Evolutionary conservation across 768 basidiomycete genomes (phyloP), one percentile per base, ranked within the genome.

Genomic region (Boletus coccyginus): DNA sequence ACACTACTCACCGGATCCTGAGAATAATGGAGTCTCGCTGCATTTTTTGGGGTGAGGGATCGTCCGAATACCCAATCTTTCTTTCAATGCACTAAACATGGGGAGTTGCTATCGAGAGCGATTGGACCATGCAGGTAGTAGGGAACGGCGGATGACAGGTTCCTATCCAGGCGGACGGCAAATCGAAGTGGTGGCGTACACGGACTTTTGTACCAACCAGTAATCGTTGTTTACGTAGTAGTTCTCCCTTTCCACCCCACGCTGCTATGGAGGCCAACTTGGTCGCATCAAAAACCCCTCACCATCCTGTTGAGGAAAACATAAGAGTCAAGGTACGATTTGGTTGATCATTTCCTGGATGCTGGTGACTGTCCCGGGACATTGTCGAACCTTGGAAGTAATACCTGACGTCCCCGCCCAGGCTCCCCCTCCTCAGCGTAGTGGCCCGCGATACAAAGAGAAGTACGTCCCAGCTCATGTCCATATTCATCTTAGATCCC

Each of bases 371-470:
- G 46, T 46, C 54, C 38, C 29, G 46, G 47, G 29, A 9, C 21
- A 29, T 41, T n/a, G 16, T 53, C n/a, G 27, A 53, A 40, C 14
- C 24, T 45, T 32, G 46, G 19, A 45, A 42, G 35, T 32, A 13
- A 33, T 31, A 16, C 43, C 38, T 52, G n/a, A 52, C 11, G 16
- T 29, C 8, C 29, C 38, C 17, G 36, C n/a, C 4, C 17, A 59
- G 67, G 53, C 53, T 21, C 62, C 63, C 16, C 58, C 50, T 16
- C 58, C 57, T 27, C 60, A 62, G 50, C 64, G 62, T 21, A 46
- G 58, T n/a, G 63, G 62, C 32, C 38, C 40, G 21, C 62, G 70
- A 39, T 73, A 70, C 62, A 71, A 71, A 32, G 70, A 73, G 61
- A 71, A 71, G 70, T 73, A 41, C 9, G 67, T 50, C 17, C 14